Evolutionary conservation across 805 yeast species (phyloP), one percentile per base, ranked within the genome.

Genomic region (Torulaspora maleeae): DNA sequence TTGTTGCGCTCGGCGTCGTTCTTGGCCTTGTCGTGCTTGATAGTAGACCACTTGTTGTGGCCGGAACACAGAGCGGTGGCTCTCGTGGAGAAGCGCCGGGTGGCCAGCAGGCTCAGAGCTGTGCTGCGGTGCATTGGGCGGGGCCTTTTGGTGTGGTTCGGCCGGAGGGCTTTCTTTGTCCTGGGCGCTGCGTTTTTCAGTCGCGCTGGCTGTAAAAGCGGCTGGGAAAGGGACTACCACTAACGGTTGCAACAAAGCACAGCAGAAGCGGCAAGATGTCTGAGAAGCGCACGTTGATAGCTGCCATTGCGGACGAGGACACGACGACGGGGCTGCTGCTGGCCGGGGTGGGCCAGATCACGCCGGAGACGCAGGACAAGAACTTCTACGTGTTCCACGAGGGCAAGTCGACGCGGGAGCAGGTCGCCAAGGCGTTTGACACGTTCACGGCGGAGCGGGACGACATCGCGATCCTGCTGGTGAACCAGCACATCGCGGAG

Each of bases 241-340:
- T 16, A 16, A 12, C 16, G 7, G n/a, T 16, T 16, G 12, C n/a
- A 7, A 32, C 22, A 3, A 15, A 32, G 19, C n/a, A 11, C 16
- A 15, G 35, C 17, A 32, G 20, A 30, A 32, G 20, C 4, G 10
- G 24, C 35, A 41, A 20, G 30, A 56, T 56, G 60, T 53, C 63
- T 41, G 68, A 62, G 17, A 86, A 89, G 63, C 82, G 99, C 60
- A 77, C 84, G 32, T 75, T 90, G 55, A 73, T 93, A 47, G 98
- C 97, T 10, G 95, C 90, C 32, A 88, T 93, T 60, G 99, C 97
- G 13, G 99, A 93, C 61, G 99, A 93, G 70, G 98, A 93, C 63
- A 85, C 98, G 17, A 90, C 93, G 49, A 93, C 99, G 1, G 99
- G 99, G 3, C 78, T 93, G 75, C 74, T 93, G 28, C 76, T 93